phyloP scores from a whole-genome alignment of 2,329 filamentous ascomycete genomes.

The Graphilbum sp. region DNA sequence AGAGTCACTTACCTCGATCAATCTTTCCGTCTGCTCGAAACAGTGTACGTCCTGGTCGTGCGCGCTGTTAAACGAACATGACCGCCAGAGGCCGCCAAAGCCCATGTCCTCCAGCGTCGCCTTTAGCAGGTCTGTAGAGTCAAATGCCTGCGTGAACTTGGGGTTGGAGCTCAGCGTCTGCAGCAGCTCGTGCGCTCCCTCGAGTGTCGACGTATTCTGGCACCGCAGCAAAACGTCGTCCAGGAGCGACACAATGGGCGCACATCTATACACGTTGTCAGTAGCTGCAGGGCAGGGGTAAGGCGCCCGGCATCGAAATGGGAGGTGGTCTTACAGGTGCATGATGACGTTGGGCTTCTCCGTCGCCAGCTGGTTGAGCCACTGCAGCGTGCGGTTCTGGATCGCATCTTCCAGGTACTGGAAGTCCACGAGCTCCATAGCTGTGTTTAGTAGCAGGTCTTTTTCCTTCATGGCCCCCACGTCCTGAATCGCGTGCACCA shows the following conservation, averaged over 20 bases:
- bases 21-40: conserved; percentile 38
- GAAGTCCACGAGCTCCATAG: conserved; percentile 51
- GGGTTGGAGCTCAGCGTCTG: conserved; percentile 39
- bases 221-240: conserved; percentile 47
- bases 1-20: conserved; percentile 41
- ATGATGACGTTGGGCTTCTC: conserved; percentile 38
- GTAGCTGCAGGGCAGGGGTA: not conserved
- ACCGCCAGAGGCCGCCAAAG: conserved; percentile 46
- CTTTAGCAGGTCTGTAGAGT: conserved; percentile 30
- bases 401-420: conserved; percentile 45
- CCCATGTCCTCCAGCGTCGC: conserved; percentile 42
- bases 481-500: conserved; percentile 25
- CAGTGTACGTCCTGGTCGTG: conserved; percentile 35
- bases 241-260: conserved; percentile 38
- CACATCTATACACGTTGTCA: conserved; percentile 25
- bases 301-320: not conserved
- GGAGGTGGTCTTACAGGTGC: conserved; percentile 34
- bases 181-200: conserved; percentile 43
- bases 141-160: conserved; percentile 32
- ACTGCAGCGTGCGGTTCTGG: conserved; percentile 40
- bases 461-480: conserved; percentile 36
- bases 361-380: conserved; percentile 40
- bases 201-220: conserved; percentile 42
- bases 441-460: conserved; percentile 44
- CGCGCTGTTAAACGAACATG: conserved; percentile 32